phyloP scores from a whole-genome alignment of 805 yeast genomes.

The Starmera amethionina region DNA sequence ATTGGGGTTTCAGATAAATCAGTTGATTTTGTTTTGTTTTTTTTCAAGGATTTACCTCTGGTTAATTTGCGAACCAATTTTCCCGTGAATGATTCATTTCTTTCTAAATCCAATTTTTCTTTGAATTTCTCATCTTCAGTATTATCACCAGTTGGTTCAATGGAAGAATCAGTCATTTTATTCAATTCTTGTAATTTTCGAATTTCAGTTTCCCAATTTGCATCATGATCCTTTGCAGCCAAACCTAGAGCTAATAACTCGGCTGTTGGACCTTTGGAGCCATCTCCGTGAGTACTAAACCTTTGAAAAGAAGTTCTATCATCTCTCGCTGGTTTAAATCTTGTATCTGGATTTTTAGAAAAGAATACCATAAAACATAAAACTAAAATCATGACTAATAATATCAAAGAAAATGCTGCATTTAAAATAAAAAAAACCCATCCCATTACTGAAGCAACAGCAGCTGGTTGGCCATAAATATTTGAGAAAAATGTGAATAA shows the following conservation, averaged over 20 bases:
- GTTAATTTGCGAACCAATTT: constrained; percentile 34
- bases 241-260: constrained; percentile 67
- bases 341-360: constrained; percentile 81
- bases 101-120: no score
- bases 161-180: constrained; percentile 6
- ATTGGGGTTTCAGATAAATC: no score
- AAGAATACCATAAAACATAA: constrained; percentile 52
- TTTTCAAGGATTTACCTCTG: constrained; percentile 18
- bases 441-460: constrained; percentile 81
- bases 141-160: constrained; percentile 16
- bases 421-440: constrained; percentile 82
- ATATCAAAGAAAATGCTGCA: constrained; percentile 75
- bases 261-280: constrained; percentile 24
- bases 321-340: constrained; percentile 82
- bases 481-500: constrained; percentile 80
- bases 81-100: constrained; percentile 27
- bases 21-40: constrained; percentile 4
- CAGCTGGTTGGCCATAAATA: constrained; percentile 69
- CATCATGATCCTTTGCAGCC: constrained; percentile 76
- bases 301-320: constrained; percentile 86
- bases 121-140: constrained; percentile 20
- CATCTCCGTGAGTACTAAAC: constrained; percentile 18
- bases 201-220: constrained; percentile 60
- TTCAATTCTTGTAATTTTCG: constrained; percentile 11
- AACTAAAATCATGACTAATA: constrained; percentile 61